These are phyloP conservation scores for Spatholobus suberectus DNA, from an alignment of 306 rosid species.

Conservation along the genomic window DNA sequence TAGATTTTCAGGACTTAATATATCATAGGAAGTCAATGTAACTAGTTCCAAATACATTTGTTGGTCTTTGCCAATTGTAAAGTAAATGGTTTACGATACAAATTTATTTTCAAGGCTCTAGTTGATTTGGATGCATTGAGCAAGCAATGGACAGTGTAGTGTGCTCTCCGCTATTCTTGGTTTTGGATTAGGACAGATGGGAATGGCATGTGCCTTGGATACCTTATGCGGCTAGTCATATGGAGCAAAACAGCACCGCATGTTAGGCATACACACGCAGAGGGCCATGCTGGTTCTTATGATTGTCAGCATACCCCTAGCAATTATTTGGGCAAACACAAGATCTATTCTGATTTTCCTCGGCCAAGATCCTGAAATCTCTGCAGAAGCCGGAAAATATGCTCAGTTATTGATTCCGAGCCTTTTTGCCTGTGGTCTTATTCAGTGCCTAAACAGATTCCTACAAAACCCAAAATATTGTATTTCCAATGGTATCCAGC, in stretches of 20 bases:
- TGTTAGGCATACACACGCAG: conserved; percentile 66
- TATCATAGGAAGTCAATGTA: too few species aligned
- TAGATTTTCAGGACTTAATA: too few species aligned
- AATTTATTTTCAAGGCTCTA: not conserved
- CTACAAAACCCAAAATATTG: conserved; percentile 68
- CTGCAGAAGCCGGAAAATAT: conserved; percentile 65
- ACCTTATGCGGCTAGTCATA: conserved; percentile 78
- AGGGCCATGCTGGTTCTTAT: conserved; percentile 61
- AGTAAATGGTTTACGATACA: not conserved
- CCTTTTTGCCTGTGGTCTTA: conserved; percentile 56
- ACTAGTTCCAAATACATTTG: too few species aligned
- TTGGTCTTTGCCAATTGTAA: not conserved
- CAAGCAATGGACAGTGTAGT: not conserved
- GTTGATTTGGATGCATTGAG: not conserved
- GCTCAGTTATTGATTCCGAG: conserved; percentile 57
- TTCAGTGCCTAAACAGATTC: conserved; percentile 61
- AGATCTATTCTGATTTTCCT: conserved; percentile 48
- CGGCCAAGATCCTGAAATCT: conserved; percentile 60
- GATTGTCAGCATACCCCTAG: conserved; percentile 51
- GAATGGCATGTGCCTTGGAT: conserved; percentile 76
- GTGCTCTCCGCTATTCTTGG: not conserved
- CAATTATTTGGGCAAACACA: conserved; percentile 63
- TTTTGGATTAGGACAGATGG: conserved; percentile 49
- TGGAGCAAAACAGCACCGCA: conserved; percentile 70
- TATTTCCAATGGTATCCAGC: conserved; percentile 64